phyloP scores from a whole-genome alignment of 2,329 filamentous ascomycete species.

The Balansia obtecta region DNA sequence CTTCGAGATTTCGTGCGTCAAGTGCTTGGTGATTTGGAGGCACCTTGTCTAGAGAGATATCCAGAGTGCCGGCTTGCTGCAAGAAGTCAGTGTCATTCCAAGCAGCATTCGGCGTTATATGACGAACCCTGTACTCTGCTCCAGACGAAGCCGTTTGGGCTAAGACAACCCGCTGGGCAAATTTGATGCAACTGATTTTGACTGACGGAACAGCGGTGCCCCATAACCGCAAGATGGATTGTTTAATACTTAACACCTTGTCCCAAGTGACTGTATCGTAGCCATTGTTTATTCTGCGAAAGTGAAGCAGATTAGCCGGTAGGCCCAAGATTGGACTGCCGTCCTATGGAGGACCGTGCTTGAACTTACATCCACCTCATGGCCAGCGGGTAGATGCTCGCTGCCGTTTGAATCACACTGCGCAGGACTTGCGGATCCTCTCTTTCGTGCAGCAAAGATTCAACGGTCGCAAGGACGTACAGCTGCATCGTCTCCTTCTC shows the following conservation, averaged over 20 bases:
- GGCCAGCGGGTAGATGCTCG: slow-evolving; percentile 85
- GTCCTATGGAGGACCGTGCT: slow-evolving; percentile 18
- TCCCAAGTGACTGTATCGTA: slow-evolving; percentile 77
- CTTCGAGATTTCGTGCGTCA: slow-evolving; percentile 70
- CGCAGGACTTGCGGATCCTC: slow-evolving; percentile 74
- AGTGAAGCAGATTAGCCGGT: background rate
- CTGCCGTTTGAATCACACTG: slow-evolving; percentile 74
- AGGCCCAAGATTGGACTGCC: background rate
- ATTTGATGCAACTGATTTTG: slow-evolving; percentile 92
- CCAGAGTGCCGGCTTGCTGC: slow-evolving; percentile 39
- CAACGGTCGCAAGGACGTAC: slow-evolving; percentile 65
- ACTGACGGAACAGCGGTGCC: slow-evolving; percentile 65
- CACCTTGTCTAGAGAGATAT: slow-evolving; percentile 78
- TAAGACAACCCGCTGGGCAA: slow-evolving; percentile 83
- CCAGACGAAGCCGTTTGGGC: slow-evolving; percentile 79
- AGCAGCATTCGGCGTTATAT: background rate
- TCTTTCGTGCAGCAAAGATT: slow-evolving; percentile 53
- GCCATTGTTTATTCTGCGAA: slow-evolving; percentile 67
- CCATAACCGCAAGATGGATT: slow-evolving; percentile 79
- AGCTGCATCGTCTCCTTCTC: slow-evolving; percentile 74
- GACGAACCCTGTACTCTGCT: slow-evolving; percentile 66
- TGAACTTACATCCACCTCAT: slow-evolving; percentile 88
- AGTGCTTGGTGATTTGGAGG: slow-evolving; percentile 73
- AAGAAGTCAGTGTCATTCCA: slow-evolving; percentile 1
- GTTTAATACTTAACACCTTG: slow-evolving; percentile 78